A percentile compares a stretch with the other conserved stretches of the same genome.
phyloP scores from a whole-genome alignment of 805 yeast genomes.

The Diddensiella caesifluorescens region DNA sequence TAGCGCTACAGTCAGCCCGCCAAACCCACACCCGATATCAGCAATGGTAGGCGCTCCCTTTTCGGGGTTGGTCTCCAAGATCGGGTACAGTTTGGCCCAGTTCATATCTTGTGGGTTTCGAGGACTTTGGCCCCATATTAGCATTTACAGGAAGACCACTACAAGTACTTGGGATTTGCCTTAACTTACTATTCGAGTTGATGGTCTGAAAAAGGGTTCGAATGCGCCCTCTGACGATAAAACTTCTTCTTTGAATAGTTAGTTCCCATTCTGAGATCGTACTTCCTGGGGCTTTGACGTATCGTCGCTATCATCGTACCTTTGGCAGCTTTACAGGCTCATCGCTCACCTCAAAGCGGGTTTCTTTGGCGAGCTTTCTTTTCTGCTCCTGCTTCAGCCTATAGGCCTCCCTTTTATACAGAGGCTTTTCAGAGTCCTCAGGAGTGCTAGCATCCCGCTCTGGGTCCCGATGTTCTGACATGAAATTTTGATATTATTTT shows the following conservation, averaged over 20 bases:
- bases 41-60: slow-evolving; percentile 49
- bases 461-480: too few species aligned
- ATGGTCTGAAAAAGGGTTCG: slow-evolving; percentile 96
- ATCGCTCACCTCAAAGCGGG: slow-evolving; percentile 36
- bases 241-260: slow-evolving; percentile 47
- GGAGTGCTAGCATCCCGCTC: too few species aligned
- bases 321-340: slow-evolving; percentile 56
- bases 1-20: slow-evolving; percentile 78
- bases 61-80: slow-evolving; percentile 52
- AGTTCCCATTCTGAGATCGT: not conserved
- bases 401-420: slow-evolving; percentile 32
- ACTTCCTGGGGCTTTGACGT: slow-evolving; percentile 26
- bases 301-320: slow-evolving; percentile 8
- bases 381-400: slow-evolving; percentile 44
- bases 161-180: too few species aligned
- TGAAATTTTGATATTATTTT: not conserved
- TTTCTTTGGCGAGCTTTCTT: slow-evolving; percentile 45
- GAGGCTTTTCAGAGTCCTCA: not conserved
- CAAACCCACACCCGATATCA: slow-evolving; percentile 97
- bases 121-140: slow-evolving; percentile 41
- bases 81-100: slow-evolving; percentile 77
- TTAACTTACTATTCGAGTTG: slow-evolving; percentile 58
- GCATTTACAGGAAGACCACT: too few species aligned
- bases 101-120: slow-evolving; percentile 75
- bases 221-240: slow-evolving; percentile 95